A percentile compares a stretch with the other conserved stretches of the same genome.
These are phyloP conservation scores for Aspergillus puulaauensis DNA, from an alignment of 2,329 filamentous ascomycete genomes.

Conservation along the genomic window DNA sequence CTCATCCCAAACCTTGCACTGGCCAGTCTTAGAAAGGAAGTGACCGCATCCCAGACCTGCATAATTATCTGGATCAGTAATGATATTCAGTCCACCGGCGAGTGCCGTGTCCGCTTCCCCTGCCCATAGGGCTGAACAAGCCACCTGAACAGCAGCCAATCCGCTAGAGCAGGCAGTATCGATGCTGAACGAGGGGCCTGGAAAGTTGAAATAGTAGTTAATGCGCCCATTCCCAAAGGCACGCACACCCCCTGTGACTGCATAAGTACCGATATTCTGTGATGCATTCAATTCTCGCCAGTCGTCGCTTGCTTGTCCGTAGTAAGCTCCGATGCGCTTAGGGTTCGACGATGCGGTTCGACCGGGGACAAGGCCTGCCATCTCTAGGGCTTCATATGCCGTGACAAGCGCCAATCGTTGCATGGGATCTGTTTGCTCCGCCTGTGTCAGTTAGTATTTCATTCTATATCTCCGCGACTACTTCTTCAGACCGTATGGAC, in stretches of 20 bases:
- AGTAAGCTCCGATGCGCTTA: conserved; percentile 67
- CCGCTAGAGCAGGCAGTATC: conserved; percentile 69
- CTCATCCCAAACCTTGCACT: conserved; percentile 52
- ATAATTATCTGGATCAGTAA: conserved; percentile 78
- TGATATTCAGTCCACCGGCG: conserved; percentile 68
- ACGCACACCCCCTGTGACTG: conserved; percentile 60
- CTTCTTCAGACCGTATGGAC: not conserved
- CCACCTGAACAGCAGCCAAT: conserved; percentile 67
- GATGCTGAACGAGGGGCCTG: conserved; percentile 67
- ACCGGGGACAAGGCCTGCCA: conserved; percentile 71
- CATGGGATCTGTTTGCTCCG: conserved; percentile 77
- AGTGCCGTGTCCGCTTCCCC: conserved; percentile 78
- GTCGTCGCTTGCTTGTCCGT: conserved; percentile 69
- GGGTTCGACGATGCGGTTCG: conserved; percentile 63
- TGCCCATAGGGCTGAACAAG: conserved; percentile 69
- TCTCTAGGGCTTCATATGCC: conserved; percentile 77
- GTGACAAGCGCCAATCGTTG: conserved; percentile 74
- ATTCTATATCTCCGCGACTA: not conserved
- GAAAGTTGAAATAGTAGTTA: conserved; percentile 75
- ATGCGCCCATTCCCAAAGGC: conserved; percentile 64
- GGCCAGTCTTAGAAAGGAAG: conserved; percentile 37
- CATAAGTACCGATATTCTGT: conserved; percentile 68
- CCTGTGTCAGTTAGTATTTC: conserved; percentile 42
- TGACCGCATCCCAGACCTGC: conserved; percentile 62
- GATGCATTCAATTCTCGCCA: conserved; percentile 65